Conservation (phyloP, 441 rosid species). For the Iberis amara region DNA sequence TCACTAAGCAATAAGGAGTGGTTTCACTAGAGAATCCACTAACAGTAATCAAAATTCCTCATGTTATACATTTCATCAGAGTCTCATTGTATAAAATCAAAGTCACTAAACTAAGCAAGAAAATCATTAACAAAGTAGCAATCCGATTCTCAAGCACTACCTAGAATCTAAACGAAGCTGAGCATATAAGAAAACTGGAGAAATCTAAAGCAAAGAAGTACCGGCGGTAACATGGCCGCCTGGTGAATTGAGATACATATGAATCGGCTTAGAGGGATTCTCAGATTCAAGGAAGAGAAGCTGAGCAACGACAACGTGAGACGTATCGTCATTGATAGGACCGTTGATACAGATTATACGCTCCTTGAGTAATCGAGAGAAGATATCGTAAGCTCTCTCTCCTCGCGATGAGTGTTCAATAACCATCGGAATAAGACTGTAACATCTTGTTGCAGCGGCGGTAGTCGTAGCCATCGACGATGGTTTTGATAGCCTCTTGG, state of each 20-base stretch:
- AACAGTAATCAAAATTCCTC: no score
- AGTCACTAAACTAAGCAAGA: not conserved
- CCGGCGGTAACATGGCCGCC: slow-evolving; percentile 99
- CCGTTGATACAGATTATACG: slow-evolving; percentile 93
- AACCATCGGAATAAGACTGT: slow-evolving; percentile 86
- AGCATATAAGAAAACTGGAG: not conserved
- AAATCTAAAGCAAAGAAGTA: slow-evolving; percentile 18
- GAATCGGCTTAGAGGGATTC: slow-evolving; percentile 93
- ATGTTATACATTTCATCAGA: no score
- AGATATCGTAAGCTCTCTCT: slow-evolving; percentile 94
- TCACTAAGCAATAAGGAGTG: no score
- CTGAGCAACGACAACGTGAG: slow-evolving; percentile 95
- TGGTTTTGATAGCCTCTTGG: slow-evolving; percentile 21
- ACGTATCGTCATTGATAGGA: slow-evolving; percentile 75
- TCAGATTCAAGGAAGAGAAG: slow-evolving; percentile 94
- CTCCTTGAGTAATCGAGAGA: slow-evolving; percentile 90
- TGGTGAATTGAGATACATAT: slow-evolving; percentile 94
- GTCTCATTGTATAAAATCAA: no score
- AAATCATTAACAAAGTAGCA: not conserved
- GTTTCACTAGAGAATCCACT: no score
- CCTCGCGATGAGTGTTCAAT: slow-evolving; percentile 95
- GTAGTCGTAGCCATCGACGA: slow-evolving; percentile 15
- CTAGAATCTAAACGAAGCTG: not conserved
- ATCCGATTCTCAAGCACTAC: not conserved
- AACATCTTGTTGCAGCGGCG: slow-evolving; percentile 30